phyloP scores from a whole-genome alignment of 192 early-diverging fungal genomes.

The Coemansia pectinata region DNA sequence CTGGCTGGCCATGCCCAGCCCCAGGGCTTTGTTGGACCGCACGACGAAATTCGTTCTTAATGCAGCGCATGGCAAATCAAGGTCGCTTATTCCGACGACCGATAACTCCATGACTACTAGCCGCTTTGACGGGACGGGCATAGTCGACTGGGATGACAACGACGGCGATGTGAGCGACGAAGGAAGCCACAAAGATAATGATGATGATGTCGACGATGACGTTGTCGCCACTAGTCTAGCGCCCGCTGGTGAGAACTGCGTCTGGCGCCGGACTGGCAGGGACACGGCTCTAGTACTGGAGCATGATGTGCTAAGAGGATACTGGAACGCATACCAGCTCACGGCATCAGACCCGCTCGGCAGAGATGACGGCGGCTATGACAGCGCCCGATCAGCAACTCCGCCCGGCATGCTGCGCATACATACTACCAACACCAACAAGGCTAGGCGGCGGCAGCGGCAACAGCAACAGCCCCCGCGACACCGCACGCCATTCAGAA shows the following conservation, averaged over 20 bases:
- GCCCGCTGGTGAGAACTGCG: background rate
- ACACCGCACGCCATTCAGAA: conserved; percentile 7
- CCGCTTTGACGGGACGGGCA: background rate
- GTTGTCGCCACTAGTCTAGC: background rate
- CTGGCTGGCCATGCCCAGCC: conserved; percentile 32
- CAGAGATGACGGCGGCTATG: background rate
- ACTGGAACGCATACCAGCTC: conserved; percentile 19
- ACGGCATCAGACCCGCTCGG: background rate
- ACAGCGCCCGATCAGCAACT: conserved; percentile 12
- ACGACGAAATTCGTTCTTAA: conserved; percentile 51
- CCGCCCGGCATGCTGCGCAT: conserved; percentile 35
- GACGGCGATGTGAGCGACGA: background rate
- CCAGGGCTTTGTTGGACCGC: conserved; percentile 32
- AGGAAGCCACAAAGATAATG: background rate
- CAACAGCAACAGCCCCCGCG: conserved; percentile 12
- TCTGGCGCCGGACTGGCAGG: background rate
- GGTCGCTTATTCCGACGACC: conserved; percentile 44
- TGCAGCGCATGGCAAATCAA: conserved; percentile 48
- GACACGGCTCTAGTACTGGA: conserved; percentile 29
- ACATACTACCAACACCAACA: background rate
- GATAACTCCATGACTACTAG: conserved; percentile 8
- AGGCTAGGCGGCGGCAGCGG: background rate
- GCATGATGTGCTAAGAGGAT: conserved; percentile 31
- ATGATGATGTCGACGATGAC: background rate
- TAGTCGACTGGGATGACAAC: conserved; percentile 5